Conservation (phyloP, 306 rosid genomes). For the Quercus alba region DNA sequence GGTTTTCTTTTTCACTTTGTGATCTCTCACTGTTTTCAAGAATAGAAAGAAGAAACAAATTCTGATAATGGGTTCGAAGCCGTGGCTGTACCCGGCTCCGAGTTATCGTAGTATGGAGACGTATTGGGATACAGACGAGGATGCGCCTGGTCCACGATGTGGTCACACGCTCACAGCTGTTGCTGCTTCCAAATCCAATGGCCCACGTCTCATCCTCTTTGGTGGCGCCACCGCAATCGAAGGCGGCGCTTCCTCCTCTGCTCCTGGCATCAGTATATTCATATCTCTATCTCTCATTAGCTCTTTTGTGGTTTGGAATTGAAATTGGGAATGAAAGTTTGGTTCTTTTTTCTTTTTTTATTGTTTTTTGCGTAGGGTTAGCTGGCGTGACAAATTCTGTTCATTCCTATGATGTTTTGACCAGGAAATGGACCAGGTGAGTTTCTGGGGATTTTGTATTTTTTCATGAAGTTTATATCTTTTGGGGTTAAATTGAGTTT, state of each 20-base stretch:
- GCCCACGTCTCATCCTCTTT: conserved; percentile 85
- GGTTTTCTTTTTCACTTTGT: neutral
- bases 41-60: neutral
- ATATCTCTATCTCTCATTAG: too few relatives aligned
- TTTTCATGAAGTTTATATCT: neutral
- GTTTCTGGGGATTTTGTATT: conserved; percentile 1
- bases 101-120: conserved; percentile 58
- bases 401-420: conserved; percentile 78
- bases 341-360: neutral
- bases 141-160: conserved; percentile 94
- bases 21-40: neutral
- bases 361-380: conserved; percentile 47
- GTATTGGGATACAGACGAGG: conserved; percentile 88
- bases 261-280: conserved; percentile 82
- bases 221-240: conserved; percentile 99
- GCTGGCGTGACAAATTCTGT: conserved; percentile 95
- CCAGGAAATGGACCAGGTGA: conserved; percentile 92
- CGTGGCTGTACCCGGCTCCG: conserved; percentile 92
- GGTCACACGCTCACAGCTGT: conserved; percentile 88
- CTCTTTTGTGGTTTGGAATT: neutral
- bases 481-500: conserved; percentile 28
- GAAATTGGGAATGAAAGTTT: neutral
- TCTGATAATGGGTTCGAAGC: conserved; percentile 66
- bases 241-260: conserved; percentile 74
- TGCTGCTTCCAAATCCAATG: conserved; percentile 78